These are phyloP conservation scores for Puccinellia tenuiflora DNA, from an alignment of 176 grass and related monocot species.

Conservation along the genomic window DNA sequence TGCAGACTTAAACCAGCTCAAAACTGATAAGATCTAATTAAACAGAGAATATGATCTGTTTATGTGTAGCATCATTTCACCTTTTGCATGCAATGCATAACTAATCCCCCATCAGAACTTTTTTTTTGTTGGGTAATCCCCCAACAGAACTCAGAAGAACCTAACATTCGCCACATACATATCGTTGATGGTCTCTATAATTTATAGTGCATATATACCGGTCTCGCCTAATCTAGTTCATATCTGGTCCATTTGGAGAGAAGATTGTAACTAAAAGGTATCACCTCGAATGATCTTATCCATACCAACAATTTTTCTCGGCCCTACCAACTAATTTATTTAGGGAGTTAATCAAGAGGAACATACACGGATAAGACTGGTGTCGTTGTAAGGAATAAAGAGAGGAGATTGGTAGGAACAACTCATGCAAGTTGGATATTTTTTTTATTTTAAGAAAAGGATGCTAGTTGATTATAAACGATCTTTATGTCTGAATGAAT, in stretches of 20 bases:
- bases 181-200: background rate
- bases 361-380: constrained; percentile 32
- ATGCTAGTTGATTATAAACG: background rate
- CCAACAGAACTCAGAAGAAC: too few relatives aligned
- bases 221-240: background rate
- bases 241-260: background rate
- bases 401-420: background rate
- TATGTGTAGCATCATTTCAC: background rate
- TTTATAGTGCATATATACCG: background rate
- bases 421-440: background rate
- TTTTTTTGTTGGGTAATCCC: too few relatives aligned
- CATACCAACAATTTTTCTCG: background rate
- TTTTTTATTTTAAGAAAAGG: too few relatives aligned
- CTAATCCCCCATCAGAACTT: too few relatives aligned
- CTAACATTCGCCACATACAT: background rate
- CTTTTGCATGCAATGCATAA: background rate
- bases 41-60: background rate
- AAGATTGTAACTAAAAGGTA: background rate
- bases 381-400: constrained; percentile 40
- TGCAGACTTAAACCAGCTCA: background rate
- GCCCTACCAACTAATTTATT: background rate
- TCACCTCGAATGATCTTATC: background rate
- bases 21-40: background rate
- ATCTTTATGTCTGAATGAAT: constrained; percentile 17
- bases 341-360: background rate